Percentiles rank a stretch among this genome's conserved stretches.
Conservation (phyloP, 2,329 filamentous ascomycete genomes). For the Ascosphaera pollenicola region DNA sequence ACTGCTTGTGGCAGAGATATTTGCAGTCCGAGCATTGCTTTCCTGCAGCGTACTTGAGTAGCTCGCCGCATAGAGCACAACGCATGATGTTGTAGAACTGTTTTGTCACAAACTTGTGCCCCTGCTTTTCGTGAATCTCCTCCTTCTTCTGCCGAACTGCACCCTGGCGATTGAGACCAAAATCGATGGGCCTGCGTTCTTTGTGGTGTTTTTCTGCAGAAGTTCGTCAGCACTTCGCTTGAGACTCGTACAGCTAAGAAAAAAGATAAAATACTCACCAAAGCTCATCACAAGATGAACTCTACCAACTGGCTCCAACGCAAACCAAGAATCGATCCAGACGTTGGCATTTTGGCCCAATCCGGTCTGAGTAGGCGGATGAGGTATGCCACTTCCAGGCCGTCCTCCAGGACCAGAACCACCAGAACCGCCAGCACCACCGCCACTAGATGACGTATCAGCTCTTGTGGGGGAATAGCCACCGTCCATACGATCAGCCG, state of each 20-base stretch:
- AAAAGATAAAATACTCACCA: conserved; percentile 19
- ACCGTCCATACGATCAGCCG: conserved; percentile 78
- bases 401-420: conserved; percentile 15
- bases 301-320: conserved; percentile 77
- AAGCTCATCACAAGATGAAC: conserved; percentile 87
- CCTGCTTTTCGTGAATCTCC: conserved; percentile 95
- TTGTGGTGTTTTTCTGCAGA: conserved; percentile 56
- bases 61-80: conserved; percentile 90
- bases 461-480: conserved; percentile 10
- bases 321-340: conserved; percentile 83
- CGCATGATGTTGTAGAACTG: conserved; percentile 99
- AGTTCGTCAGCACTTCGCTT: conserved; percentile 8
- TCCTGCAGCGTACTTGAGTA: conserved; percentile 92
- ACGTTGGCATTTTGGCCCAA: conserved; percentile 13
- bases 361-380: conserved; percentile 12
- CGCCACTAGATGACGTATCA: conserved; percentile 7
- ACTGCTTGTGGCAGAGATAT: conserved; percentile 97
- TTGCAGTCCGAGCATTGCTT: conserved; percentile 99
- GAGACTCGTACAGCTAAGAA: too few relatives aligned
- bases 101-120: conserved; percentile 95
- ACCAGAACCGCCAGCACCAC: too few relatives aligned
- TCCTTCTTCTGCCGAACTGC: conserved; percentile 96
- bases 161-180: conserved; percentile 82
- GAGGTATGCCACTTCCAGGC: conserved; percentile 15
- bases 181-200: conserved; percentile 60